phyloP scores from a whole-genome alignment of 1,139 yeast species.

The Saccharomycopsis crataegensis region DNA sequence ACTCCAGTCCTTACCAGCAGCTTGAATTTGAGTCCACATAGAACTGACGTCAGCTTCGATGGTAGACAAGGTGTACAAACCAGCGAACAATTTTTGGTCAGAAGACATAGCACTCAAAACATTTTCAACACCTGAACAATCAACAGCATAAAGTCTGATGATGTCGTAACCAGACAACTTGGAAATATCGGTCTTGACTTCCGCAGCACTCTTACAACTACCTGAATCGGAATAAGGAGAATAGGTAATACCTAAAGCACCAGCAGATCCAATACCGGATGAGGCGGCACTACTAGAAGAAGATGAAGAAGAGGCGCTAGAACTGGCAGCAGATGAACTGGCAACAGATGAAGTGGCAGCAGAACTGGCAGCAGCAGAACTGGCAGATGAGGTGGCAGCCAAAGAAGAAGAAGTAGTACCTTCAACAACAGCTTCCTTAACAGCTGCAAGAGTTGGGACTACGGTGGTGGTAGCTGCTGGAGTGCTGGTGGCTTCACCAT shows the following conservation, averaged over 20 bases:
- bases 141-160: conserved; percentile 78
- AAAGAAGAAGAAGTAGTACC: conserved; percentile 25
- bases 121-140: conserved; percentile 68
- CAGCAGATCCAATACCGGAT: conserved; percentile 26
- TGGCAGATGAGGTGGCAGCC: conserved; percentile 30
- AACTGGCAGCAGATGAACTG: conserved; percentile 25
- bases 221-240: conserved; percentile 71
- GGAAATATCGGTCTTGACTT: conserved; percentile 55
- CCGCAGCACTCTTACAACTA: conserved; percentile 57
- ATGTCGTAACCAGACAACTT: conserved; percentile 45
- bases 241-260: conserved; percentile 68
- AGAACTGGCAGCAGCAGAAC: conserved; percentile 20
- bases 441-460: conserved; percentile 12
- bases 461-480: conserved; percentile 26
- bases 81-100: conserved; percentile 63
- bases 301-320: conserved; percentile 25
- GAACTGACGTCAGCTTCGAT: conserved; percentile 44
- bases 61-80: conserved; percentile 43
- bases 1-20: conserved; percentile 40
- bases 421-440: conserved; percentile 17
- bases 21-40: conserved; percentile 46
- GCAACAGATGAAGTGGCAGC: conserved; percentile 24
- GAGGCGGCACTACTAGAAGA: conserved; percentile 26
- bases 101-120: conserved; percentile 56
- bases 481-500: conserved; percentile 24